These are phyloP conservation scores for Penicillium sp. DNA, from an alignment of 2,329 filamentous ascomycete genomes.

Conservation along the genomic window DNA sequence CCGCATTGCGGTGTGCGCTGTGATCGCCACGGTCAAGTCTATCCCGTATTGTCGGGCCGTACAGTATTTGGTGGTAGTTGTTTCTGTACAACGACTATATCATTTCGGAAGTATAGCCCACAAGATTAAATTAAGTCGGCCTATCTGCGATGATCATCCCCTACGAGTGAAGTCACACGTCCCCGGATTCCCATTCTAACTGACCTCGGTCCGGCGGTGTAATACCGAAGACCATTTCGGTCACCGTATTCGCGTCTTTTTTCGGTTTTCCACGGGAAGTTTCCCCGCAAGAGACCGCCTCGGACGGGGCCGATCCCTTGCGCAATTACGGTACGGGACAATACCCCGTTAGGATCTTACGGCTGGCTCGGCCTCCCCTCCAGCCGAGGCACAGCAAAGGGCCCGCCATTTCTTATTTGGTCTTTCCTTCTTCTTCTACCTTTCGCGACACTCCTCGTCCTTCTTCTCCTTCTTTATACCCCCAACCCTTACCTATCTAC, in stretches of 20 bases:
- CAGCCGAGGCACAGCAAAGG: conserved; percentile 22
- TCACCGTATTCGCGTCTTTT: conserved; percentile 4
- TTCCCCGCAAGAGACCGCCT: not conserved
- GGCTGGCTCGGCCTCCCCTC: conserved; percentile 12
- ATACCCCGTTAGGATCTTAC: conserved; percentile 5
- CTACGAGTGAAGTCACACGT: not conserved
- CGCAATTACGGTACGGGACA: not conserved
- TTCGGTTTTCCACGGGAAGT: conserved; percentile 4
- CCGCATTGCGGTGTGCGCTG: conserved; percentile 1
- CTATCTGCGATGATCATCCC: not conserved
- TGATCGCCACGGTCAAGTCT: not conserved
- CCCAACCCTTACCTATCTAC: conserved; percentile 5
- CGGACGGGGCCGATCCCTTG: conserved; percentile 12
- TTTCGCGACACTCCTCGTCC: conserved; percentile 10
- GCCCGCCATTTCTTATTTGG: conserved; percentile 9
- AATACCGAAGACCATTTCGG: not conserved
- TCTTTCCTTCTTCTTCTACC: conserved; percentile 8
- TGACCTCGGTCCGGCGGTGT: not conserved
- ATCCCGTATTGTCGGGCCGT: not conserved
- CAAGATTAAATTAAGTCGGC: not conserved
- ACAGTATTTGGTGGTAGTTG: not conserved
- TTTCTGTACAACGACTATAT: not conserved
- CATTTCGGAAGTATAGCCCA: not conserved
- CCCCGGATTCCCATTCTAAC: conserved; percentile 2
- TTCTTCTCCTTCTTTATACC: conserved; percentile 5